Base-by-base conservation (phyloP, 2,329 filamentous ascomycete genomes). In the Trichoderma sp. region DNA sequence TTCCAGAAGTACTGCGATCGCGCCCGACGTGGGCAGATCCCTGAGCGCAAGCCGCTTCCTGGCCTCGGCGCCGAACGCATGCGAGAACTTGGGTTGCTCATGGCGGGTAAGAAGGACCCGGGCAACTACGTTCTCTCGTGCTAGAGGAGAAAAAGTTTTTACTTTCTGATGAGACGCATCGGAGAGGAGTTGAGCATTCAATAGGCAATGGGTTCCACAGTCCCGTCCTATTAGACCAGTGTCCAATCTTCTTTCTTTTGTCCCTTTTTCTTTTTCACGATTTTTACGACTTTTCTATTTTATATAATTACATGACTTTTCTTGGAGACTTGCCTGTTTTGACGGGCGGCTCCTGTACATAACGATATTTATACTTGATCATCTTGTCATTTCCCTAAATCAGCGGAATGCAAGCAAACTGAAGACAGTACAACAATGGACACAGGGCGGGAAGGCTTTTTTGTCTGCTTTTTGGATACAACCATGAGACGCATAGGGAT, bases 11-110 rank as follows among this genome's bases (percentile, higher is more conserved):
- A 96, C 82, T 97, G 94, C 86, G 93, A 95, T 82, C 94, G 95
- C 80, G 93, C 92, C 75, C 91, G 92, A 78, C 95, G 95, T 81
- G 89, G 90, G 14, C 88, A 90, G 79, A 87, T 89, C 27, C 85
- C 86, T 4, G 89, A 89, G 79, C 91, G 92, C 79, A 92, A 91
- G 80, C 91, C 94, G 72, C 89, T 92, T 80, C 94, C 94, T 53
- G 97, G 97, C 74, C 93, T 94, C 82, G 97, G 97, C 74, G 95
- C 94, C 45, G 94, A 98, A 86, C 91, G 95, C 78, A 99, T 99
- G 97, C 84, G 83, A 78, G 85, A 86, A 84, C 90, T 99, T 76
- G 97, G 96, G 72, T 89, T 98, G 74, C 91, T 96, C 82, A 94
- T 97, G 89, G 95, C 94, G 76, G 94, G 94, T 81, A 95, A 94